Evolutionary conservation across 768 basidiomycete species (phyloP).

Genomic region (Fistulinella prunicolor): DNA sequence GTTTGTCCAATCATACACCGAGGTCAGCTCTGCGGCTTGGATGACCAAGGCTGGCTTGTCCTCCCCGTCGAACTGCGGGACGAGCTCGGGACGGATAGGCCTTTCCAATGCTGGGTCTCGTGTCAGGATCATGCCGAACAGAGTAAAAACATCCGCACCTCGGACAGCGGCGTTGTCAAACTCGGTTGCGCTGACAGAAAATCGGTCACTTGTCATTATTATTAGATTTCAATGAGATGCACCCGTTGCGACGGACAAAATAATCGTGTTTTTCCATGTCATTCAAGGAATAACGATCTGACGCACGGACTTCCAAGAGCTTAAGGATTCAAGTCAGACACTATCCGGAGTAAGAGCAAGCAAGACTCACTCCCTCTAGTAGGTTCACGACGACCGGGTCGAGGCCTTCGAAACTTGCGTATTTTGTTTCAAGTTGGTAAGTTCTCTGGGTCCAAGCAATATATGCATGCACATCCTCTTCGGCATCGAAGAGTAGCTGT

Average conservation of each 20-base stretch:
- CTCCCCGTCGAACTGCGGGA: slow-evolving; percentile 8
- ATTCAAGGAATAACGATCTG: slow-evolving; percentile 13
- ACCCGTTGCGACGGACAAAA: slow-evolving; percentile 23
- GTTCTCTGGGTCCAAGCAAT: slow-evolving; percentile 17
- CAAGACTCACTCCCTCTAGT: slow-evolving; percentile 29
- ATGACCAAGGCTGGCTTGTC: slow-evolving; percentile 3
- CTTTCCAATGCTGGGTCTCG: slow-evolving; percentile 13
- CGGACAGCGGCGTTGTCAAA: slow-evolving; percentile 18
- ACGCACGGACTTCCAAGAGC: slow-evolving; percentile 18
- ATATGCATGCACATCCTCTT: slow-evolving; percentile 22
- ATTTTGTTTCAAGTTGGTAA: slow-evolving; percentile 12
- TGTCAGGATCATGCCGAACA: slow-evolving; percentile 10
- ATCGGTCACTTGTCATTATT: slow-evolving; percentile 1
- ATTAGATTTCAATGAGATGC: slow-evolving; percentile 4
- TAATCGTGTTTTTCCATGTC: slow-evolving; percentile 28
- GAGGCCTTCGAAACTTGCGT: slow-evolving; percentile 24
- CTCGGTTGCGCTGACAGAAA: slow-evolving; percentile 16
- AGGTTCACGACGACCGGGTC: slow-evolving; percentile 23
- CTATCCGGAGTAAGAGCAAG: not conserved
- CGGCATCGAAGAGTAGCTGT: slow-evolving; percentile 33
- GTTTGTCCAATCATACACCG: slow-evolving; percentile 21
- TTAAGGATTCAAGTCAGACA: slow-evolving; percentile 3
- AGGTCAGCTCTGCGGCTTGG: slow-evolving; percentile 7
- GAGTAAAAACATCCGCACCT: slow-evolving; percentile 16
- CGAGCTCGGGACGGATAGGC: slow-evolving; percentile 19